Percentiles rank a stretch among this genome's conserved stretches.
Conservation (phyloP, 1,284 basidiomycete genomes). For the Thelephora terrestris region DNA sequence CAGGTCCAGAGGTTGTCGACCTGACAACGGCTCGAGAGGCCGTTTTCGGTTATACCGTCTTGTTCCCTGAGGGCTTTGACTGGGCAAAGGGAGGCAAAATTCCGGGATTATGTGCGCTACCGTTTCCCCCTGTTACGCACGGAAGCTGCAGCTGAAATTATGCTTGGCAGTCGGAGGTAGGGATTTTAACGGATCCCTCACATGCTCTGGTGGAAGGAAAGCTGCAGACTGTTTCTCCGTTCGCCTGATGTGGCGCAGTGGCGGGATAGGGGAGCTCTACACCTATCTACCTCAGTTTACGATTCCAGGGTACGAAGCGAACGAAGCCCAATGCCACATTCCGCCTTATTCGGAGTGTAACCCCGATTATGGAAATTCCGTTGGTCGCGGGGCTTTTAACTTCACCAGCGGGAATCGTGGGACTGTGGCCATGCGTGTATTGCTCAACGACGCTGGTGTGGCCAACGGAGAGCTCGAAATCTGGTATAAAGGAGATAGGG, state of each 20-base stretch:
- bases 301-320: slow-evolving; percentile 6
- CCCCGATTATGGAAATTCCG: slow-evolving; percentile 26
- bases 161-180: slow-evolving; percentile 11
- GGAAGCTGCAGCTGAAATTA: neutral
- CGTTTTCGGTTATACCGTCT: slow-evolving; percentile 42
- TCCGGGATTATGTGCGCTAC: slow-evolving; percentile 38
- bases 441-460: slow-evolving; percentile 13
- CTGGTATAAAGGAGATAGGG: slow-evolving; percentile 12
- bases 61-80: slow-evolving; percentile 43
- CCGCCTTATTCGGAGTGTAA: slow-evolving; percentile 25
- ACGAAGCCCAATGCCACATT: slow-evolving; percentile 8
- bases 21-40: slow-evolving; percentile 35
- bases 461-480: slow-evolving; percentile 14
- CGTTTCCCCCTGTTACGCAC: neutral
- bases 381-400: slow-evolving; percentile 25
- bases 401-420: slow-evolving; percentile 27
- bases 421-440: slow-evolving; percentile 28
- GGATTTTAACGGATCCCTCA: slow-evolving; percentile 10
- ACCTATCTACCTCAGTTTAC: slow-evolving; percentile 17
- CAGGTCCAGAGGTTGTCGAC: slow-evolving; percentile 29
- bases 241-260: slow-evolving; percentile 31
- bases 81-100: slow-evolving; percentile 40
- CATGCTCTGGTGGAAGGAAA: slow-evolving; percentile 27
- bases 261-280: slow-evolving; percentile 25
- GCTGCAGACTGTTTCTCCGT: slow-evolving; percentile 30